These are phyloP conservation scores for Alternaria rosae DNA, from an alignment of 2,329 filamentous ascomycete genomes.

Conservation along the genomic window DNA sequence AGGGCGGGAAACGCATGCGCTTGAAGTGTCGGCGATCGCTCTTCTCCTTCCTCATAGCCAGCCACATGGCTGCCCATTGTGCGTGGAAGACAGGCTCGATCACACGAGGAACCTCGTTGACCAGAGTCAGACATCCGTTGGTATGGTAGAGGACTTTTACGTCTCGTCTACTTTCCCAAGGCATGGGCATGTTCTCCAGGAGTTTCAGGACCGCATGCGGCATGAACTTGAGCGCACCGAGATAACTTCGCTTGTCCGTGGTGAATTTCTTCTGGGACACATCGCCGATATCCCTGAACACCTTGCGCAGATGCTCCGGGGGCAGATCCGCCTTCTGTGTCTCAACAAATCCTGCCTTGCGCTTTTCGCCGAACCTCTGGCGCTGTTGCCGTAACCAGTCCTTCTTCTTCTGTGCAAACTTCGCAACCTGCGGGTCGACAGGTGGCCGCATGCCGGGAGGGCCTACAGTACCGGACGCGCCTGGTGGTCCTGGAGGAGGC, in stretches of 20 bases:
- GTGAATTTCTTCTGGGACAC: conserved; percentile 99
- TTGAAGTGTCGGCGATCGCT: conserved; percentile 96
- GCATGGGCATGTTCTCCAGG: conserved; percentile 99
- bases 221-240: conserved; percentile 99
- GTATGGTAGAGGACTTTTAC: conserved; percentile 99
- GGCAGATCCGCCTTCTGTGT: conserved; percentile 99
- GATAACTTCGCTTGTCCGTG: conserved; percentile 96
- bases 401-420: conserved; percentile 98
- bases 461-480: conserved; percentile 58
- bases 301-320: conserved; percentile 96
- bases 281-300: conserved; percentile 97
- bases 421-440: conserved; percentile 83
- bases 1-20: conserved; percentile 97
- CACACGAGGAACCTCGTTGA: conserved; percentile 95
- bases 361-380: conserved; percentile 94
- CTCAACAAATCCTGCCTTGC: conserved; percentile 94
- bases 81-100: conserved; percentile 98
- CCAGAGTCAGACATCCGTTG: conserved; percentile 94
- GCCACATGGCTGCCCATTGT: conserved; percentile 99
- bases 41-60: conserved; percentile 97
- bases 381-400: conserved; percentile 95
- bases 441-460: conserved; percentile 77
- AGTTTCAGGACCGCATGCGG: conserved; percentile 97
- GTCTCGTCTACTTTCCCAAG: conserved; percentile 94
- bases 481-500: conserved; percentile 55